Evolutionary conservation across 2,329 filamentous ascomycete species (phyloP).

Genomic region (Juglanconis juglandina): DNA sequence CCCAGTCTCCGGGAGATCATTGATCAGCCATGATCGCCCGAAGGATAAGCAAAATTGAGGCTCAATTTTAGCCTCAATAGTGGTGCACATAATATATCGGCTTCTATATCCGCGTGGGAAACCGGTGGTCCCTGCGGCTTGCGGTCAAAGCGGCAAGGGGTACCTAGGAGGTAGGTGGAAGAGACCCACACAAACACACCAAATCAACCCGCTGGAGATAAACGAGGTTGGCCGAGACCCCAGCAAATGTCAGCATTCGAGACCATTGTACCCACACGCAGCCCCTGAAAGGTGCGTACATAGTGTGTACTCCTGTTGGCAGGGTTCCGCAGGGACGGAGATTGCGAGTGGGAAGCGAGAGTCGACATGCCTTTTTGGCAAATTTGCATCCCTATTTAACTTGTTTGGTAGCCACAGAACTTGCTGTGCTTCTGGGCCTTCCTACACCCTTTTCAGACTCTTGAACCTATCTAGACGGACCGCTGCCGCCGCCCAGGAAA

Average conservation of each 20-base stretch:
- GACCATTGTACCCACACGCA: slow-evolving; percentile 18
- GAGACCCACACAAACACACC: too few relatives aligned
- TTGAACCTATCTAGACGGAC: not conserved
- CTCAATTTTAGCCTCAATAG: too few relatives aligned
- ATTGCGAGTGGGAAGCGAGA: not conserved
- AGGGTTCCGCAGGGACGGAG: not conserved
- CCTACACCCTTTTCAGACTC: not conserved
- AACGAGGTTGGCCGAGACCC: too few relatives aligned
- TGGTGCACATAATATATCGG: too few relatives aligned
- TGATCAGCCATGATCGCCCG: too few relatives aligned
- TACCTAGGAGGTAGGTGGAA: too few relatives aligned
- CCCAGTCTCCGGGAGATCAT: too few relatives aligned
- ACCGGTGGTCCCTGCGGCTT: too few relatives aligned
- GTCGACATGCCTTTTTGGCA: not conserved
- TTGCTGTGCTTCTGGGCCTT: not conserved
- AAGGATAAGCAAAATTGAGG: too few relatives aligned
- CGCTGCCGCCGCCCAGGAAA: not conserved
- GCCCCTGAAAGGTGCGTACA: slow-evolving; percentile 15
- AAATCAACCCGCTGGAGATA: too few relatives aligned
- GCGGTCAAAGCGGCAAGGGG: too few relatives aligned
- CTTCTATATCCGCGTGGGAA: too few relatives aligned
- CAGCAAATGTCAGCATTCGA: not conserved
- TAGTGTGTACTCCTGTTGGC: not conserved
- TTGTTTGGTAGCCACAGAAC: not conserved
- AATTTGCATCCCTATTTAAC: not conserved